Base-by-base conservation (phyloP, 2,329 filamentous ascomycete genomes). In the Hymenotorrendiella dingleyae region DNA sequence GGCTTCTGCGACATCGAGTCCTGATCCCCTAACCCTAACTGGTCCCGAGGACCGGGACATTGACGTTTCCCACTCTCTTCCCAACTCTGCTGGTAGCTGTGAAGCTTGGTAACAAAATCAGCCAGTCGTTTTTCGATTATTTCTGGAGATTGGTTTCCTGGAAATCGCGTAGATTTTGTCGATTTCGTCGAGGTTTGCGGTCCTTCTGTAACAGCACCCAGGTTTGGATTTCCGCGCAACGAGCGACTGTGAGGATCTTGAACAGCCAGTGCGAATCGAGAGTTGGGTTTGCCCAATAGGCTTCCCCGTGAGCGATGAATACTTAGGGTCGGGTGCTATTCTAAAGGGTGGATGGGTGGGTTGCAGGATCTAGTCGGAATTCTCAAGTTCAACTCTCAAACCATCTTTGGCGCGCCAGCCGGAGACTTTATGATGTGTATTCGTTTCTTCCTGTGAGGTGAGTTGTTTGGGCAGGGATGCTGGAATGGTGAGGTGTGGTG, bases 1-100 rank as follows among this genome's bases (percentile, higher is more conserved):
- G 69, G 72, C 68, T 70, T 73, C 70, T 78, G 74, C 68, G 76
- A 80, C 78, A 82, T 82, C 69, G 75, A 73, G 69, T 67, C 67
- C 72, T 71, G 70, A 66, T 76, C 74, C 70, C 74, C 73, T 71
- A 64, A 67, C 63, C 66, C 63, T 65, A 65, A 66, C 61, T 67
- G 65, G 66, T 67, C 69, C 64, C 64, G 64, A 66, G 65, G 67
- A 67, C 67, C 69, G 64, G 69, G 65, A 74, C 77, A 81, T 81
- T 71, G 76, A 78, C 69, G 55, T 58, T 58, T 55, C 45, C 54
- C 58, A 55, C 56, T 60, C 38, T 49, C 58, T 50, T 62, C 56
- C 58, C 58, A 59, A 54, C 53, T 59, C 53, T 61, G 52, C 51
- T 61, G 59, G 45, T 57, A 60, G 52, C 58, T 55, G 32, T 58